phyloP scores from a whole-genome alignment of 805 yeast genomes.

The Starmerella cellae region DNA sequence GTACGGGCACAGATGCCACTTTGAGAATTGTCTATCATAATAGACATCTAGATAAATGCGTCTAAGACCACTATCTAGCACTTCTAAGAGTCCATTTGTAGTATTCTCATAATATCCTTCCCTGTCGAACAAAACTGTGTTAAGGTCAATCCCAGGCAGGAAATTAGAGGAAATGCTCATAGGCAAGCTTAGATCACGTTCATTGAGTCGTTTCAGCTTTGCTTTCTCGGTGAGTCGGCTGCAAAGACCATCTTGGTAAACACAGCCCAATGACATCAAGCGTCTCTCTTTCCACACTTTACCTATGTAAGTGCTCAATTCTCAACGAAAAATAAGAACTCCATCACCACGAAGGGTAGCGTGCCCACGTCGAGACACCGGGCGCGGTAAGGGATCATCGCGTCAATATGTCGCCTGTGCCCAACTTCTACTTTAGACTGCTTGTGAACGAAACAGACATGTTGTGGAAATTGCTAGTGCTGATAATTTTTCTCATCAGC shows the following conservation, averaged over 20 bases:
- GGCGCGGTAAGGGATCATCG: no score
- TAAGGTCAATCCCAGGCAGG: slow-evolving; percentile 28
- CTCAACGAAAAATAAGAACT: no score
- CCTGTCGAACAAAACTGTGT: slow-evolving; percentile 23
- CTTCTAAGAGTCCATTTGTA: slow-evolving; percentile 17
- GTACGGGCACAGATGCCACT: slow-evolving; percentile 47
- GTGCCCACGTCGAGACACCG: no score
- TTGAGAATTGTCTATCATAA: slow-evolving; percentile 33
- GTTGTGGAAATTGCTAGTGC: background rate
- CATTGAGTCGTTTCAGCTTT: slow-evolving; percentile 22
- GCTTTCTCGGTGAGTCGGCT: slow-evolving; percentile 13
- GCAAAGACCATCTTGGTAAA: slow-evolving; percentile 17
- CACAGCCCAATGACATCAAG: slow-evolving; percentile 19
- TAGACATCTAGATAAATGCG: slow-evolving; percentile 36
- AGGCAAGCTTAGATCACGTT: slow-evolving; percentile 27
- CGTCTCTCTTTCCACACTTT: no score
- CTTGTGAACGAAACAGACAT: no score
- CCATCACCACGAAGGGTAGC: no score
- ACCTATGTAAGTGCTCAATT: no score
- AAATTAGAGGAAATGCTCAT: slow-evolving; percentile 27
- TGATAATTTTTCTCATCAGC: background rate
- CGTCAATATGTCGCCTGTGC: no score
- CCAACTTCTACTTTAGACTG: no score
- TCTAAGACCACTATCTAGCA: slow-evolving; percentile 29
- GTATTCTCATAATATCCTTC: slow-evolving; percentile 25